phyloP scores from a whole-genome alignment of 1,284 basidiomycete species.

The Apiotrichum laibachii region DNA sequence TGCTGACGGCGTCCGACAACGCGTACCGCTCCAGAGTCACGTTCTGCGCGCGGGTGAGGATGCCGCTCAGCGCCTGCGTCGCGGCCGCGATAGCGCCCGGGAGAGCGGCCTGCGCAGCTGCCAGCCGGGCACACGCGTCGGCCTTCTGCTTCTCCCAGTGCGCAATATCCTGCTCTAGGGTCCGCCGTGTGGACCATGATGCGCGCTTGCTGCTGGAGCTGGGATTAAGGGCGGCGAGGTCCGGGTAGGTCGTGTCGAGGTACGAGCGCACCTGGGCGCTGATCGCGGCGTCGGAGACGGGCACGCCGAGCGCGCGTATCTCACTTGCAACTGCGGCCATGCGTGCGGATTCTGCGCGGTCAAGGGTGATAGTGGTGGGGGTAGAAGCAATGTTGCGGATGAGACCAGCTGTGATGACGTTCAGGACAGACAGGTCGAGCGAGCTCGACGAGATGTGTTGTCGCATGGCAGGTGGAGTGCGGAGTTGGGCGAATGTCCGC shows the following conservation, averaged over 20 bases:
- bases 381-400: neutral
- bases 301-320: conserved; percentile 15
- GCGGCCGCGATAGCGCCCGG: conserved; percentile 34
- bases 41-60: conserved; percentile 64
- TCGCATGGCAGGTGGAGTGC: neutral
- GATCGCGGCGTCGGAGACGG: conserved; percentile 12
- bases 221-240: conserved; percentile 27
- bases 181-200: conserved; percentile 13
- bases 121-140: conserved; percentile 26
- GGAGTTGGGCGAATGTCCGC: neutral
- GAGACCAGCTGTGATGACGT: neutral
- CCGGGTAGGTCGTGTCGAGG: conserved; percentile 34
- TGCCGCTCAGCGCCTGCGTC: conserved; percentile 27
- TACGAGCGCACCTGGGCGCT: conserved; percentile 27
- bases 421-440: neutral
- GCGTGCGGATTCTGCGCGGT: neutral
- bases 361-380: neutral
- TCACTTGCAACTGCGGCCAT: neutral
- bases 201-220: neutral
- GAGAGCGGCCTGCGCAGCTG: conserved; percentile 28
- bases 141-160: conserved; percentile 35
- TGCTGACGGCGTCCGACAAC: conserved; percentile 41
- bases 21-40: conserved; percentile 71
- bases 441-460: neutral
- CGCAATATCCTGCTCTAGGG: conserved; percentile 35